A percentile compares a stretch with the other conserved stretches of the same genome.
phyloP scores from a whole-genome alignment of 2,329 filamentous ascomycete genomes.

The Fusarium sp. region DNA sequence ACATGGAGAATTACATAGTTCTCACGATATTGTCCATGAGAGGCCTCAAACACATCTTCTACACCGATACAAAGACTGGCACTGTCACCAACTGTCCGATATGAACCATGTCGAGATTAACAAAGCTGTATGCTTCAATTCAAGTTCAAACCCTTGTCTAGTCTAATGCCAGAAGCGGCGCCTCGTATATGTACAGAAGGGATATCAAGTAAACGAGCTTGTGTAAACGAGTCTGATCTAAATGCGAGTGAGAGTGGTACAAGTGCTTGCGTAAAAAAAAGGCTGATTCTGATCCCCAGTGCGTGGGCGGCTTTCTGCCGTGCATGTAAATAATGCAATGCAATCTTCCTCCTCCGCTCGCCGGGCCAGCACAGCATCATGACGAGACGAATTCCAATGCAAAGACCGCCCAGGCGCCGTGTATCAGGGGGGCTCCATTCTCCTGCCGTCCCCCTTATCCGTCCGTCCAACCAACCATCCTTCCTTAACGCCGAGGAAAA shows the following conservation, averaged over 20 bases:
- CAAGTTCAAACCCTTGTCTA: constrained; percentile 31
- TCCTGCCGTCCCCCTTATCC: constrained; percentile 17
- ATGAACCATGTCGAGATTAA: background rate
- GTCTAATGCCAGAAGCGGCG: constrained; percentile 34
- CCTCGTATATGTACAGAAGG: constrained; percentile 34
- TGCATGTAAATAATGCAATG: constrained; percentile 10
- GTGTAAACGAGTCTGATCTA: constrained; percentile 26
- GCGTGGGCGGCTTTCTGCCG: constrained; percentile 21
- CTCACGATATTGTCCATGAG: background rate
- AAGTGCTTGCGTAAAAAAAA: constrained; percentile 14
- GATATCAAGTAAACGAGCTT: constrained; percentile 22
- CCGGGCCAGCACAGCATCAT: constrained; percentile 13
- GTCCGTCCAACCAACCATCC: constrained; percentile 7
- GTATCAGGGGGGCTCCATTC: constrained; percentile 22
- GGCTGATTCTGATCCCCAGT: constrained; percentile 14
- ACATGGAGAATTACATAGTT: background rate
- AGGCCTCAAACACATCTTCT: background rate
- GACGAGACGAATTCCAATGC: constrained; percentile 27
- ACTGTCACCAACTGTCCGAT: background rate
- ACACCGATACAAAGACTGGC: background rate
- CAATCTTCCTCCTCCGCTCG: constrained; percentile 8
- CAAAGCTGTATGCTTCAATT: background rate
- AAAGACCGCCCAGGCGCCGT: constrained; percentile 26
- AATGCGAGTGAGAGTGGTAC: constrained; percentile 23
- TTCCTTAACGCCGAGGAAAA: constrained; percentile 28